Conservation (phyloP, 768 basidiomycete species). For the Leccinum obscurum region DNA sequence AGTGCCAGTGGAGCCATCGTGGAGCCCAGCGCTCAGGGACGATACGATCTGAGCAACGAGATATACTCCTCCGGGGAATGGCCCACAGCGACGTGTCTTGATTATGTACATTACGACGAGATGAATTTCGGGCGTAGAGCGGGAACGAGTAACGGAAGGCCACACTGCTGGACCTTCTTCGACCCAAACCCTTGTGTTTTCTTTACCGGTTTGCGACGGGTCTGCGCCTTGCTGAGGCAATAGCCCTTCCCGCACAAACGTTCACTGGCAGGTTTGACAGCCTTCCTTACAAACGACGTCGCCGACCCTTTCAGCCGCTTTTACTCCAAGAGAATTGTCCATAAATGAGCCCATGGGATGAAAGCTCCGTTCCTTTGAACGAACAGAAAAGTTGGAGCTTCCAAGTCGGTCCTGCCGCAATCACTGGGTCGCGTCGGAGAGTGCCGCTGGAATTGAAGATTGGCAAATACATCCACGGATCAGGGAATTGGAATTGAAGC, state of each 20-base stretch:
- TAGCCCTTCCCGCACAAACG: constrained; percentile 9
- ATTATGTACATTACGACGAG: constrained; percentile 12
- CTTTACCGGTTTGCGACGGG: constrained; percentile 1
- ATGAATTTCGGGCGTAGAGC: constrained; percentile 20
- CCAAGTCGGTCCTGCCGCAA: constrained; percentile 12
- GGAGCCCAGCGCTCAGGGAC: not conserved
- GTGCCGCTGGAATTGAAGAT: constrained; percentile 15
- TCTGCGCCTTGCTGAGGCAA: constrained; percentile 12
- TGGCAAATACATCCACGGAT: constrained; percentile 23
- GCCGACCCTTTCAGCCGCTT: constrained; percentile 14
- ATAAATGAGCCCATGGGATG: constrained; percentile 4
- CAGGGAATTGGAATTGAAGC: constrained; percentile 10
- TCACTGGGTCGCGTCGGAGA: constrained; percentile 13
- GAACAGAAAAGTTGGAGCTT: constrained; percentile 5
- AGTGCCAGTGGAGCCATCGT: constrained; percentile 2
- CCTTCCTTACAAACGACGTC: constrained; percentile 9
- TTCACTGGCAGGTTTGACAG: constrained; percentile 4
- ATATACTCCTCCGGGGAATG: constrained; percentile 2
- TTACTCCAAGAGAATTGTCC: constrained; percentile 18
- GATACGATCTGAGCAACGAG: constrained; percentile 14
- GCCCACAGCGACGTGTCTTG: constrained; percentile 3
- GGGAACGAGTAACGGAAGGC: constrained; percentile 8
- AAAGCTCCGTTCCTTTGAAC: constrained; percentile 7
- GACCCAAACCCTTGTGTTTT: constrained; percentile 5
- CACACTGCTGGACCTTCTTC: constrained; percentile 7